Conservation (phyloP, 257 asterid species). For the Gentiana macrophylla region DNA sequence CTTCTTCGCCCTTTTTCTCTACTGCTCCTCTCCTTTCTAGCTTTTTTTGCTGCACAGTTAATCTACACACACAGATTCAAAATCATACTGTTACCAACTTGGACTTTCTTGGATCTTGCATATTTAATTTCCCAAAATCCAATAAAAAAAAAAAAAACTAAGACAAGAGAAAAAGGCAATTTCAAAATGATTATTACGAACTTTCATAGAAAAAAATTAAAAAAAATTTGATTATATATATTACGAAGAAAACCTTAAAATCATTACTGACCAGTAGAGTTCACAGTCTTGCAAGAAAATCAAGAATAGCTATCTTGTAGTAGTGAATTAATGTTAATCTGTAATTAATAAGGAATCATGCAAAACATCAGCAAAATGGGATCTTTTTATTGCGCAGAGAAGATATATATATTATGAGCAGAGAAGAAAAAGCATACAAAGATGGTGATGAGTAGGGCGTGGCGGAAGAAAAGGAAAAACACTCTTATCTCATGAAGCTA, state of each 20-base stretch:
- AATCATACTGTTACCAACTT: constrained; percentile 11
- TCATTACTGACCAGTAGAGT: background rate
- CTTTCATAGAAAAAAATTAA: too few relatives aligned
- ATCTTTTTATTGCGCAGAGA: background rate
- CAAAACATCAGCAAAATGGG: too few relatives aligned
- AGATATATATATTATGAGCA: background rate
- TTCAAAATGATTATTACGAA: too few relatives aligned
- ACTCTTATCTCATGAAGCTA: constrained; percentile 28
- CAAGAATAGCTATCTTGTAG: too few relatives aligned
- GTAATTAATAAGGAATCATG: constrained; percentile 37
- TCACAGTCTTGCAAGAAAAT: background rate
- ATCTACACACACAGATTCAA: constrained; percentile 19
- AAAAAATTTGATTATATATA: too few relatives aligned
- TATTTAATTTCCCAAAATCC: background rate
- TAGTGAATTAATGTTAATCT: too few relatives aligned
- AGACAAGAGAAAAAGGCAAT: too few relatives aligned
- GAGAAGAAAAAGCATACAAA: constrained; percentile 37
- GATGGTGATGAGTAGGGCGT: constrained; percentile 44
- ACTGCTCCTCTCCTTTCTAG: constrained; percentile 24
- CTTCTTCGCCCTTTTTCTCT: constrained; percentile 8
- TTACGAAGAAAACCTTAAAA: background rate
- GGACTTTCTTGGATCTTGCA: constrained; percentile 23
- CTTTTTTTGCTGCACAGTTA: constrained; percentile 19
- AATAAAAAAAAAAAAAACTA: background rate
- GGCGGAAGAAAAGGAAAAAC: constrained; percentile 52